Evolutionary conservation across 2,329 filamentous ascomycete species (phyloP), one percentile per base, ranked within the genome.

Genomic region (Cladophialophora immunda): DNA sequence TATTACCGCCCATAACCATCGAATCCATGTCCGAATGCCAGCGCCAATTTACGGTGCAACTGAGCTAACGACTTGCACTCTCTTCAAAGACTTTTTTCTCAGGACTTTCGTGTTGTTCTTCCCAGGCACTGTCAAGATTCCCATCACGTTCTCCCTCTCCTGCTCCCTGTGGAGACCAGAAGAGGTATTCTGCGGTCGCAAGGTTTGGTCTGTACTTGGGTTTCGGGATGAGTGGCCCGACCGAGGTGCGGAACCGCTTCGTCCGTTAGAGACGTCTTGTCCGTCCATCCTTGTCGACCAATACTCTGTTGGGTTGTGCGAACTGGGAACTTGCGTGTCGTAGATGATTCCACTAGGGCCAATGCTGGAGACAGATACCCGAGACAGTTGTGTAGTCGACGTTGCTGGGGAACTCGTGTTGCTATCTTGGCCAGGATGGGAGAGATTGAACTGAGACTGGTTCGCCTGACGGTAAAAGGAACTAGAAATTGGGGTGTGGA

Each of bases 121-220:
- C 9, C 68, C 68, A 4, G 68, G 66, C 3, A 70, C 68, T 1
- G 68, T 70, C 27, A 70, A n/a, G 19, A 70, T 63, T 13, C 68
- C 68, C 45, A 70, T 52, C 22, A 60, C 57, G 54, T 61, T 67
- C 36, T 67, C 45, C 17, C 34, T 36, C 50, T 34, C 59, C 32
- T 62, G 36, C 30, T 38, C 65, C 22, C 52, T 52, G 17, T 47
- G 50, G 45, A 45, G 34, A 17, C 34, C 55, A 11, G 19, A 27
- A 32, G 45, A 29, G 22, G 15, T 32, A 15, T 25, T 25, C 9
- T 19, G 30, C 27, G 29, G 25, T 53, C 13, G n/a, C 11, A 22
- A n/a, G 30, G n/a, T 25, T 17, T 61, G 58, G 8, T 61, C 58
- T 9, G 57, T 62, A 30, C 41, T 53, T 29, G 34, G 22, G 54